Conservation (phyloP, 352 stramenopile species). For the Thalassiosira exigua region DNA sequence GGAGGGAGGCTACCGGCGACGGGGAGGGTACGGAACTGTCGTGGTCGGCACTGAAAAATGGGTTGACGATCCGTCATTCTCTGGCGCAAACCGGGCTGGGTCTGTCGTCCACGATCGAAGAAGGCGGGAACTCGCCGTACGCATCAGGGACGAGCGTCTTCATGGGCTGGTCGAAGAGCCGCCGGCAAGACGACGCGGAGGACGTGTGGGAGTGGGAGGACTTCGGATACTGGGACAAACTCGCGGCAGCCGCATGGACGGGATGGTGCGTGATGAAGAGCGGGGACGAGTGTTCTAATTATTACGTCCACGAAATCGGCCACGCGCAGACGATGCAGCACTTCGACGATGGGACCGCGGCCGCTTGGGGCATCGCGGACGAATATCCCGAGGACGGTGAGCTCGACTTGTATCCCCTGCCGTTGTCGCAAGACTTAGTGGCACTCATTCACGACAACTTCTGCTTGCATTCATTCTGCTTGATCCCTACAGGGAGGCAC, state of each 20-base stretch:
- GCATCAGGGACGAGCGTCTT: slow-evolving; percentile 36
- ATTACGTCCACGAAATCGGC: slow-evolving; percentile 48
- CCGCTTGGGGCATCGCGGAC: slow-evolving; percentile 40
- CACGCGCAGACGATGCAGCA: slow-evolving; percentile 46
- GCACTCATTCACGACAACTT: background rate
- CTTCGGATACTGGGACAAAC: slow-evolving; percentile 43
- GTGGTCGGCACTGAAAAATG: slow-evolving; percentile 41
- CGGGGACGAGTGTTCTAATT: slow-evolving; percentile 49
- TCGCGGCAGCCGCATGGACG: slow-evolving; percentile 47
- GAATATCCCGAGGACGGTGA: slow-evolving; percentile 49
- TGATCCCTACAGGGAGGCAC: background rate
- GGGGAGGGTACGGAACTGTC: slow-evolving; percentile 30
- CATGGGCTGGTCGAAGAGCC: slow-evolving; percentile 47
- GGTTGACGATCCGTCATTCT: slow-evolving; percentile 31
- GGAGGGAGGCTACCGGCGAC: slow-evolving; percentile 24
- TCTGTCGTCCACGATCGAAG: slow-evolving; percentile 11
- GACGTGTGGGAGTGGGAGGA: slow-evolving; percentile 35
- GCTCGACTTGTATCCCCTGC: background rate
- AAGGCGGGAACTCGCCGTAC: slow-evolving; percentile 30
- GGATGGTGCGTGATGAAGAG: slow-evolving; percentile 47
- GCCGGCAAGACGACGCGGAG: background rate
- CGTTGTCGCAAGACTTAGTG: background rate
- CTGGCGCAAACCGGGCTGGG: slow-evolving; percentile 31
- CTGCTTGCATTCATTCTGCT: background rate
- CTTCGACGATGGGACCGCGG: slow-evolving; percentile 32